A percentile compares a stretch with the other conserved stretches of the same genome.
phyloP scores from a whole-genome alignment of 228 moss, liverwort and hornwort species.

The Sphagnum fallax region DNA sequence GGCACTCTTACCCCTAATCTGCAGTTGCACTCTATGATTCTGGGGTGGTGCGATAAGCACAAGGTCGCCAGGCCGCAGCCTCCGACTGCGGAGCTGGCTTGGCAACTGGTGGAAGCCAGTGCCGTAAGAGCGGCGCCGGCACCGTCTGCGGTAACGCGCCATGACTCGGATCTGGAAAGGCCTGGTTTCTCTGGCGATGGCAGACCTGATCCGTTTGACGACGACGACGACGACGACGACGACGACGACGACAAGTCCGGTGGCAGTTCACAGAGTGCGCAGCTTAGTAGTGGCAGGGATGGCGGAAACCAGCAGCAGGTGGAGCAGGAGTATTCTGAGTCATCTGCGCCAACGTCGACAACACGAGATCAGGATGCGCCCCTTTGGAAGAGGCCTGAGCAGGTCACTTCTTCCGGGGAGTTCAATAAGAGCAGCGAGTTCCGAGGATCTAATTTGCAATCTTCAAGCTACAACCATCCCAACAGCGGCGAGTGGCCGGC shows the following conservation, averaged over 20 bases:
- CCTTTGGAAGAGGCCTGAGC: conserved; percentile 25
- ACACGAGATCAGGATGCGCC: conserved; percentile 19
- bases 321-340: background rate
- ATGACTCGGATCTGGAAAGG: background rate
- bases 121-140: background rate
- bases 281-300: too few relatives aligned
- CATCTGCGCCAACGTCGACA: conserved; percentile 7
- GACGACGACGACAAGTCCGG: background rate
- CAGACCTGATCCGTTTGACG: background rate
- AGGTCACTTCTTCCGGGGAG: conserved; percentile 8
- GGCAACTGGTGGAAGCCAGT: background rate
- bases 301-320: background rate
- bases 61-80: background rate
- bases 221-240: background rate
- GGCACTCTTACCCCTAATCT: background rate
- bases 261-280: too few relatives aligned
- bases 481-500: conserved; percentile 34
- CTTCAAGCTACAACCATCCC: conserved; percentile 8
- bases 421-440: conserved; percentile 23
- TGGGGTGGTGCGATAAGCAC: background rate
- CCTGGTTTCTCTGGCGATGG: background rate
- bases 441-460: conserved; percentile 17
- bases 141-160: background rate
- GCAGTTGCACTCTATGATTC: background rate
- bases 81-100: background rate